Base-by-base conservation (phyloP, 257 asterid species). In the Echium plantagineum region DNA sequence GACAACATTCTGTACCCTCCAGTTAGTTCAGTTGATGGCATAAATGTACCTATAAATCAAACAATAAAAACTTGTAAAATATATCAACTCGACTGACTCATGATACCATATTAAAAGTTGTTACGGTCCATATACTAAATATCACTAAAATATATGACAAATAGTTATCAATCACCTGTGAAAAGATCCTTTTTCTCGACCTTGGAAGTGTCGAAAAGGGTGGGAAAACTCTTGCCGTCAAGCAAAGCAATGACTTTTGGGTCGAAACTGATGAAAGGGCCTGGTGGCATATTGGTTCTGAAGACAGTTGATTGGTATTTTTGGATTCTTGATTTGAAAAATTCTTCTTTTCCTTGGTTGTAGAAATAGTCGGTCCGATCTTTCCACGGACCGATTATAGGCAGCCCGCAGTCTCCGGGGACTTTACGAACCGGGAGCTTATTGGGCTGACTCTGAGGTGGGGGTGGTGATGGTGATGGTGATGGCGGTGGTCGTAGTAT, bases 151-250 rank as follows among this genome's bases (percentile, higher is more conserved):
- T 24, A 24, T 3, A 24, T 24, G 26, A 24, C 1, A 24, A 24
- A 24, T 24, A 24, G 1, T 1, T 24, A 24, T 24, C 26, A 24
- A 24, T 24, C 3, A 24, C 26, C 97, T 47, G 95, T 86, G 74
- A 89, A 89, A 3, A 86, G 78, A 17, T 89, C 85, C 9, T 66
- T 80, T 79, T 89, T 89, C n/a, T 89, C 95, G 58, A 89, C 95
- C 24, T 75, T 83, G 1, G 74, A 80, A 18, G 68, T 67, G 80
- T 86, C 91, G 66, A 89, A 89, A 1, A 89, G 87, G 31, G 62
- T 20, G 9, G 94, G 95, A 9, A 86, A 89, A 35, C 46, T 35
- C 46, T 35, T 35, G 46, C 46, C 46, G 9, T 35, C 46, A 9
- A 35, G 46, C 6, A 89, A 57, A 6, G 75, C 90, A 63, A 85